Base-by-base conservation (phyloP, 371 early-diverging fungal genomes). In the Umbelopsis sp. region DNA sequence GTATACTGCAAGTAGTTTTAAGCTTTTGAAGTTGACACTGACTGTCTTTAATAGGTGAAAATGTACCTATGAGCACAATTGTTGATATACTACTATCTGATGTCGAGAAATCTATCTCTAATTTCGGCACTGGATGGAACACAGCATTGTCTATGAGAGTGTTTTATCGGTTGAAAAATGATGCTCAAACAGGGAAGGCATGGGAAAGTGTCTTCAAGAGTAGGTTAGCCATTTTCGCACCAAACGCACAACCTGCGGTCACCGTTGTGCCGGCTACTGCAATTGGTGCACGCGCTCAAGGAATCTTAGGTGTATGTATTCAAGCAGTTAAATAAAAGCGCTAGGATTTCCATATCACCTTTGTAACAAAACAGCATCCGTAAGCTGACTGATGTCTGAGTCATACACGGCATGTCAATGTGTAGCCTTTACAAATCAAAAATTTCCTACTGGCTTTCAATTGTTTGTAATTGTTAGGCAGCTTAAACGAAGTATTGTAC, bases 211-310 rank as follows among this genome's bases (percentile, higher is more conserved):
- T 38, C 64, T n/a, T 10, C 12, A 25, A 51, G 46, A 1, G 63
- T 50, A 22, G 35, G n/a, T 35, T 57, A 6, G 22, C 64, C 3
- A 29, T 37, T 2, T 44, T 52, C 12, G 44, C 44, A 10, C 65
- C 72, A 4, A 57, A 22, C 29, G 12, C 20, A 18, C 10, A 65
- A 11, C 74, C 74, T 35, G 51, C 67, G 9, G 50, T 73, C 14
- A 70, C 70, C 24, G 37, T 45, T 14, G 67, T 73, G 32, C 70
- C 74, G 20, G 68, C 63, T 5, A 24, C 7, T 46, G 67, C 74
- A 16, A 48, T 73, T 32, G 68, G 70, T 22, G 7, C 63, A 35
- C 14, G 44, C 11, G 74, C 67, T 20, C 22, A 62, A 18, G 50
- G 45, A 22, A 41, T 44, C 12, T 48, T 70, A n/a, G 70, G 63